Conservation (phyloP, 371 early-diverging fungal genomes). For the Phascolomyces articulosus region DNA sequence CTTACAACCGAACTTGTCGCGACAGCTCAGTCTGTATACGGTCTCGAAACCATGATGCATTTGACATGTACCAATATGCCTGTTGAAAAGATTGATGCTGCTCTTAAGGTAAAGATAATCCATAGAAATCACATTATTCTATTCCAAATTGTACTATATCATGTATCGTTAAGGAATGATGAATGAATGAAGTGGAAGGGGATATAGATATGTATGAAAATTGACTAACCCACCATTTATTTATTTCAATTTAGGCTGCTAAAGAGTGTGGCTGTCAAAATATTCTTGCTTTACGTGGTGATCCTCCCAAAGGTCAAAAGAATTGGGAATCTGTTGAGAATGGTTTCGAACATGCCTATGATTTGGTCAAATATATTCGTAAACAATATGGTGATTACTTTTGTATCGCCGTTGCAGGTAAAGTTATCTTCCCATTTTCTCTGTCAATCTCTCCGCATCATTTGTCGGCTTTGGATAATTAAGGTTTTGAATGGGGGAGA, state of each 20-base stretch:
- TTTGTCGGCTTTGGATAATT: not conserved
- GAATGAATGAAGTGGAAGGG: not conserved
- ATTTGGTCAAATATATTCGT: conserved; percentile 90
- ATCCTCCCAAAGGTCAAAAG: conserved; percentile 86
- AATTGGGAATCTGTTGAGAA: conserved; percentile 81
- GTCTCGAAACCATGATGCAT: conserved; percentile 96
- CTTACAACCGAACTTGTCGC: conserved; percentile 86
- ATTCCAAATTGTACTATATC: too few species aligned
- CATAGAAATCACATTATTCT: too few species aligned
- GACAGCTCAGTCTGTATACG: conserved; percentile 90
- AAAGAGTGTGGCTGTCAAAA: conserved; percentile 94
- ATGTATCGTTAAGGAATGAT: too few species aligned
- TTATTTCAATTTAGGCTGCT: conserved; percentile 62
- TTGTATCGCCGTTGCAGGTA: conserved; percentile 93
- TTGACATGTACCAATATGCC: conserved; percentile 97
- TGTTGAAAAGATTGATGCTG: conserved; percentile 81
- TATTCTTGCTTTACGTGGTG: conserved; percentile 94
- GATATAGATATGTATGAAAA: too few species aligned
- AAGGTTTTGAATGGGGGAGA: not conserved
- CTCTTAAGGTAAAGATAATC: conserved; percentile 63
- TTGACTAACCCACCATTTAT: too few species aligned
- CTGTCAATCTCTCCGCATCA: not conserved
- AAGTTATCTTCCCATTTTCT: not conserved
- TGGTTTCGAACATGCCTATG: conserved; percentile 84
- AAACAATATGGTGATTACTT: conserved; percentile 92